Evolutionary conservation across 2,329 filamentous ascomycete genomes (phyloP), one percentile per base, ranked within the genome.

Genomic region (Aureobasidium sp.): DNA sequence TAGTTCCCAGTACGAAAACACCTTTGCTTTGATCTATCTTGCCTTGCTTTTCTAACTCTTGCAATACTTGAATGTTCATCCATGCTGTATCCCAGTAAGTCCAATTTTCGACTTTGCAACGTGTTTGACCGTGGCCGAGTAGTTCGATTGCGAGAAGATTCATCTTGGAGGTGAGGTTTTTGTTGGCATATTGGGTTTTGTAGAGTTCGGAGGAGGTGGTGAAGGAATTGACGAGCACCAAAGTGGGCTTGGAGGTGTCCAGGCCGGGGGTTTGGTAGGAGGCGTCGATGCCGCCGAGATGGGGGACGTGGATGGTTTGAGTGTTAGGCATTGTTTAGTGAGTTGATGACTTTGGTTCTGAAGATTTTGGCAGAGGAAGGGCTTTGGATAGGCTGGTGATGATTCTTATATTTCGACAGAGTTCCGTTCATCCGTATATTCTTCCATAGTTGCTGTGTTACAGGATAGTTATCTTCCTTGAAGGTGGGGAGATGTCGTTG

Each of bases 71-170:
- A 6, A 77, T 44, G 55, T 73, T 74, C 73, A 77, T 81, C 59
- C 75, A 73, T 1, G 79, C 79, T 0, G 78, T 76, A 65, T 82
- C 80, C 81, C 80, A 83, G 67, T 83, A 83, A 9, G 79, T 83
- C 67, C 75, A 83, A 50, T 80, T 74, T 60, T 79, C 75, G 3
- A 68, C 63, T n/a, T 71, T 69, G 7, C 75, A 75, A 9, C 75
- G 70, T 5, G 80, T 83, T 62, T 76, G 69, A 4, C 80, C 80
- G 66, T 83, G 80, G 21, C 81, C 81, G 8, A 83, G 74, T 4
- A 78, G 73, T 67, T 83, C 81, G 63, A 83, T 80, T 15, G 80
- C 78, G 13, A 83, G 64, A 5, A 83, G 69, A 63, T 83, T 83
- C 70, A 79, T 74, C 3, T 67, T 66, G 8, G 69, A 68, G 2